Percentiles rank a stretch among this genome's conserved stretches.
phyloP scores from a whole-genome alignment of 2,329 filamentous ascomycete genomes.

The Calonectria hongkongensis region DNA sequence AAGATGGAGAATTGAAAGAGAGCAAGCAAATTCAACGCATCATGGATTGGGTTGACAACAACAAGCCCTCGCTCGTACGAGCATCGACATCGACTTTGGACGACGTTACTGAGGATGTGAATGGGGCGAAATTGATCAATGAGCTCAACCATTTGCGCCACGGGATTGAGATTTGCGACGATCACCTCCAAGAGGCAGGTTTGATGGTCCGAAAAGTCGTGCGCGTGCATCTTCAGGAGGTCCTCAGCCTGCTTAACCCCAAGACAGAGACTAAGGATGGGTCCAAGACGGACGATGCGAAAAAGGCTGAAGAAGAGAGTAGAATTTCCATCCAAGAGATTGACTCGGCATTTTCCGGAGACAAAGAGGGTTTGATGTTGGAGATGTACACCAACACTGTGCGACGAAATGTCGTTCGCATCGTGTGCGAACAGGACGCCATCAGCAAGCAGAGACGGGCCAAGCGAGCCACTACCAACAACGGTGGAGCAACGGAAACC shows the following conservation, averaged over 20 bases:
- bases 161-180: constrained; percentile 42
- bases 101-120: constrained; percentile 38
- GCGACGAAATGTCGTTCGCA: constrained; percentile 36
- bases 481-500: not conserved
- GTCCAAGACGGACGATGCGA: not conserved
- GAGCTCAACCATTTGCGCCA: constrained; percentile 40
- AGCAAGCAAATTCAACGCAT: constrained; percentile 38
- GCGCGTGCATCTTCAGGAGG: constrained; percentile 43
- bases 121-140: constrained; percentile 41
- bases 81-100: constrained; percentile 42
- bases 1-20: not conserved
- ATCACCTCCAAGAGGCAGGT: constrained; percentile 35
- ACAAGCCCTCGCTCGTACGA: constrained; percentile 37
- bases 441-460: constrained; percentile 37
- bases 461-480: constrained; percentile 1
- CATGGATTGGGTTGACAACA: constrained; percentile 41
- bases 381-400: constrained; percentile 44
- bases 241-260: constrained; percentile 40
- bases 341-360: constrained; percentile 40
- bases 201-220: constrained; percentile 40
- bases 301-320: not conserved
- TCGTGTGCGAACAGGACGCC: constrained; percentile 24
- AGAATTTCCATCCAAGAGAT: constrained; percentile 40
- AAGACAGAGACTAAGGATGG: not conserved
- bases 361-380: constrained; percentile 41